Evolutionary conservation across 345 rosid genomes (phyloP), one percentile per base, ranked within the genome.

Genomic region (Hibiscus trionum): DNA sequence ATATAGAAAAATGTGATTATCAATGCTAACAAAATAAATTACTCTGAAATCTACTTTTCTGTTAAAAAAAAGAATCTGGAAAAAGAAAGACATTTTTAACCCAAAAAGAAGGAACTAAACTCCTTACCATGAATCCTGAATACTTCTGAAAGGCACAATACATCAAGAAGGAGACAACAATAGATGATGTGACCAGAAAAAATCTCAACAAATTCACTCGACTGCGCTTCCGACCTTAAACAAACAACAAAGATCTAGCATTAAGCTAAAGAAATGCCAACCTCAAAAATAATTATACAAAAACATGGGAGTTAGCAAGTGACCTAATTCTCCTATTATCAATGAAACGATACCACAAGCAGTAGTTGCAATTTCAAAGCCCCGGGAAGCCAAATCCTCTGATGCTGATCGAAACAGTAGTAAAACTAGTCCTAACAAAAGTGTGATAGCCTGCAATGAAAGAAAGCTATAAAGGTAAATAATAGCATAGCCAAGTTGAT

Each of bases 271-370:
- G 33, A 69, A 21, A 77, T 14, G 16, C 39, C 31, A 53, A 69
- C 37, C 9, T 69, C 31, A 65, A n/a, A 64, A 73, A n/a, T 9
- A 62, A 7, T 49, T 7, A 64, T 55, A 52, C 66, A 57, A 42
- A 70, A 31, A 68, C 33, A 8, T 56, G 35, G 46, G 78, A 70
- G 17, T 33, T 33, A 53, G 72, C 11, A 16, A 58, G 14, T 56
- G 37, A 91, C 97, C 95, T 44, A 88, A 73, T 66, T 88, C 92
- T 77, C 89, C 97, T 21, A 83, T 60, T 5, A 88, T 52, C 62
- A 90, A 75, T 70, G 84, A 83, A 31, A 84, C 17, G 5, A 84
- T 77, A 1, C 90, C 89, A 61, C 63, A 21, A 33, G 75, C 81
- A 71, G 81, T 75, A 75, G 86, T 76, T 10, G 83, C 78, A 74